These are phyloP conservation scores for Pholiota molesta DNA, from an alignment of 768 basidiomycete genomes.

Conservation along the genomic window DNA sequence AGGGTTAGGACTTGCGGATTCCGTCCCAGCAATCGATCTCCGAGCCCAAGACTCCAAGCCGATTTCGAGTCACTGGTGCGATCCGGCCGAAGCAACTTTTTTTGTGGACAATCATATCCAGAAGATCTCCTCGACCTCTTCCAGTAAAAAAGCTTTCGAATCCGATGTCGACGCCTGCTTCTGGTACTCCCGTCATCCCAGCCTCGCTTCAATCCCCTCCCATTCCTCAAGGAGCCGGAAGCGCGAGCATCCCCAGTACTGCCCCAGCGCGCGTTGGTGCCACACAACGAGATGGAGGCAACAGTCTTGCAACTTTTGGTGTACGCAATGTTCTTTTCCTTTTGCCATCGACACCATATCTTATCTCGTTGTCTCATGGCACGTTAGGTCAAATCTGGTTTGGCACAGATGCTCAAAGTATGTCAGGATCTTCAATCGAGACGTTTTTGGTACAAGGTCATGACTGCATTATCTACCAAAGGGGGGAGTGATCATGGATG, in stretches of 20 bases:
- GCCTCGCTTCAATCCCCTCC: constrained; percentile 35
- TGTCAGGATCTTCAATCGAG: constrained; percentile 11
- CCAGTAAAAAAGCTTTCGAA: constrained; percentile 1
- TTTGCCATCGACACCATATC: not conserved
- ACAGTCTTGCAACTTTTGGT: constrained; percentile 73
- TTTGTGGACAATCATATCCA: constrained; percentile 14
- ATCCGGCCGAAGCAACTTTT: constrained; percentile 14
- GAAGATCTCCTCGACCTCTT: not conserved
- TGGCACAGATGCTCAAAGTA: constrained; percentile 97
- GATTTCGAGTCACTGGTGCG: constrained; percentile 3
- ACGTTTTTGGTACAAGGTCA: constrained; percentile 6
- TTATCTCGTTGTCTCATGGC: constrained; percentile 7
- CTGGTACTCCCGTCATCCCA: constrained; percentile 17
- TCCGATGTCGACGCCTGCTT: constrained; percentile 31
- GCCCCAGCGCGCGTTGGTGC: constrained; percentile 56
- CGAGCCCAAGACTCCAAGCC: constrained; percentile 4
- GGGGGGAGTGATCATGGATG: constrained; percentile 97
- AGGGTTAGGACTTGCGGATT: constrained; percentile 2
- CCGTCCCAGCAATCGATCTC: constrained; percentile 8
- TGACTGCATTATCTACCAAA: constrained; percentile 29
- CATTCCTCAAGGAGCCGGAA: constrained; percentile 43
- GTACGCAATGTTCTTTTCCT: constrained; percentile 39
- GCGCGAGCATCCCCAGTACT: constrained; percentile 40
- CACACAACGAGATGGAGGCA: constrained; percentile 51
- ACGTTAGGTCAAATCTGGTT: constrained; percentile 83